Evolutionary conservation across 2,329 filamentous ascomycete species (phyloP).

Genomic region (Hypoxylon sp.): DNA sequence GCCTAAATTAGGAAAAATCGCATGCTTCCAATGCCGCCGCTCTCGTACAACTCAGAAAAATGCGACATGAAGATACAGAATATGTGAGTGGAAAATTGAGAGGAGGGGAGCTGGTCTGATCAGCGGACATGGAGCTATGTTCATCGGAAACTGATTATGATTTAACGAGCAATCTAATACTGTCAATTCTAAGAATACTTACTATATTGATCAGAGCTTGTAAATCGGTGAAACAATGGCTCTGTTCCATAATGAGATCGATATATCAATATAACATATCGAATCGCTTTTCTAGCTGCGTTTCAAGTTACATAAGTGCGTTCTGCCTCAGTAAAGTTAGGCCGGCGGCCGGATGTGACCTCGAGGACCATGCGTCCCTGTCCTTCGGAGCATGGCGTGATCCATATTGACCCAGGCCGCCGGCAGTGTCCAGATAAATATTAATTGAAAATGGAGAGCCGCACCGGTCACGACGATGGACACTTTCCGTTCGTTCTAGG

Average conservation of each 20-base stretch:
- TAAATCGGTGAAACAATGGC: neutral
- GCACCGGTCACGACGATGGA: slow-evolving; percentile 24
- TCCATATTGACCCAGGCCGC: slow-evolving; percentile 29
- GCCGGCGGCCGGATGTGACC: slow-evolving; percentile 29
- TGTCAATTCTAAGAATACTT: slow-evolving; percentile 6
- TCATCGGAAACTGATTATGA: neutral
- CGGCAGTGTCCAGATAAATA: slow-evolving; percentile 27
- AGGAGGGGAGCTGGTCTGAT: neutral
- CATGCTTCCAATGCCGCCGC: neutral
- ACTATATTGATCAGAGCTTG: neutral
- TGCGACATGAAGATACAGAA: neutral
- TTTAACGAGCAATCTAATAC: neutral
- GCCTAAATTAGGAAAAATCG: neutral
- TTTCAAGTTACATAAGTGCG: slow-evolving; percentile 28
- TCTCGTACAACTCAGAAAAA: neutral
- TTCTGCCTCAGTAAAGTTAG: slow-evolving; percentile 40
- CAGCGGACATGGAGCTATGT: neutral
- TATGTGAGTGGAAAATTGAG: neutral
- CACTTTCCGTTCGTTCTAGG: slow-evolving; percentile 38
- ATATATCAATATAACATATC: slow-evolving; percentile 11
- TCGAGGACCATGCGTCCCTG: slow-evolving; percentile 12
- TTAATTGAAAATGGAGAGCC: slow-evolving; percentile 30
- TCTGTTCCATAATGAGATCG: neutral
- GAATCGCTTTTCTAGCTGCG: slow-evolving; percentile 2
- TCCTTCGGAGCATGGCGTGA: slow-evolving; percentile 37